Evolutionary conservation across 768 basidiomycete species (phyloP).

Genomic region (Dendrothele bispora): DNA sequence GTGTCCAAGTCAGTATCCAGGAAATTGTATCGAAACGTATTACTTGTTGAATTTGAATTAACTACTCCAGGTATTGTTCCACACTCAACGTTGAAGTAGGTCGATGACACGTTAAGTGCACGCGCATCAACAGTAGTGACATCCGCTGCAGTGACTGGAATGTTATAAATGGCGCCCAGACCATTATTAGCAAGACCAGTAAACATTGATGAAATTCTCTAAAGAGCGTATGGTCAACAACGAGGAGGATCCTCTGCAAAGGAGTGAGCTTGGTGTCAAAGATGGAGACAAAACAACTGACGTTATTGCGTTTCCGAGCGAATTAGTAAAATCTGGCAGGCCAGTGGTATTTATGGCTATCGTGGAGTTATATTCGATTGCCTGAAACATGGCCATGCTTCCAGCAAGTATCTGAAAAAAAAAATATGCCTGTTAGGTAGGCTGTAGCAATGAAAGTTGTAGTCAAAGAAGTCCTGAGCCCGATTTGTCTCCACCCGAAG

Average conservation of each 20-base stretch:
- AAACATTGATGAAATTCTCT: neutral
- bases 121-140: neutral
- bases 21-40: too few species aligned
- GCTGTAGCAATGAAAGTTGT: neutral
- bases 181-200: constrained; percentile 2
- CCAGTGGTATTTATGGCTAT: neutral
- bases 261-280: too few species aligned
- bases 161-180: neutral
- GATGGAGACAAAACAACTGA: neutral
- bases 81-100: constrained; percentile 1
- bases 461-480: neutral
- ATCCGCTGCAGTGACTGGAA: neutral
- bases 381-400: neutral
- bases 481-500: neutral
- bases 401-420: neutral
- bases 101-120: neutral
- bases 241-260: neutral
- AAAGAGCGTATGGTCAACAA: constrained; percentile 4
- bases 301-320: neutral
- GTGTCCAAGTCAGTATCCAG: too few species aligned
- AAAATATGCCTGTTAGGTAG: constrained; percentile 1
- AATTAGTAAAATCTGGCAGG: constrained; percentile 1
- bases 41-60: too few species aligned
- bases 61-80: constrained; percentile 2
- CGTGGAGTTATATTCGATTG: neutral